Conservation (phyloP, 345 rosid genomes). For the Durio zibethinus region DNA sequence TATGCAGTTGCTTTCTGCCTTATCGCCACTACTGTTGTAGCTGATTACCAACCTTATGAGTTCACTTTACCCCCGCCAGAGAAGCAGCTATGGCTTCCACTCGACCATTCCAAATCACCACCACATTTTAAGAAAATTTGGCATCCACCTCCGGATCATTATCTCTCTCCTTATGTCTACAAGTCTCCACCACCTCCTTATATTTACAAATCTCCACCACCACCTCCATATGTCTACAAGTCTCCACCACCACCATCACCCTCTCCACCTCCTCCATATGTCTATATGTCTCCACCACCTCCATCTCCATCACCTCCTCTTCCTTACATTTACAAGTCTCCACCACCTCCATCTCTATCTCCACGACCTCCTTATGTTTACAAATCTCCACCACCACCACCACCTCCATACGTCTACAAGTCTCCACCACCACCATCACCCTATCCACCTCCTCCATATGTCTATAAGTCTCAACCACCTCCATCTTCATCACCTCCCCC, state of each 20-base stretch:
- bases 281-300: conserved; percentile 14
- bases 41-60: conserved; percentile 7
- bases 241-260: not conserved
- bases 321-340: not conserved
- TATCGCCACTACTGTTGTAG: conserved; percentile 18
- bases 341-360: not conserved
- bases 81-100: not conserved
- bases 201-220: conserved; percentile 13
- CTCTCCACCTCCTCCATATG: conserved; percentile 13
- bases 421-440: not conserved
- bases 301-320: not conserved
- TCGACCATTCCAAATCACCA: conserved; percentile 2
- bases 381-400: conserved; percentile 16
- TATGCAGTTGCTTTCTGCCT: conserved; percentile 31
- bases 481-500: not conserved
- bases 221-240: not conserved
- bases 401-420: not conserved
- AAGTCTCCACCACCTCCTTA: conserved; percentile 6
- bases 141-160: not conserved
- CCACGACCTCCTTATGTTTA: conserved; percentile 14
- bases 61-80: conserved; percentile 15
- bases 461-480: conserved; percentile 10
- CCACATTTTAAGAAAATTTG: conserved; percentile 5
- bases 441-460: not conserved
- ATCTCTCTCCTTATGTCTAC: conserved; percentile 4